These are phyloP conservation scores for Pilasporangium apinafurcum DNA, from an alignment of 352 stramenopile species.

Conservation along the genomic window DNA sequence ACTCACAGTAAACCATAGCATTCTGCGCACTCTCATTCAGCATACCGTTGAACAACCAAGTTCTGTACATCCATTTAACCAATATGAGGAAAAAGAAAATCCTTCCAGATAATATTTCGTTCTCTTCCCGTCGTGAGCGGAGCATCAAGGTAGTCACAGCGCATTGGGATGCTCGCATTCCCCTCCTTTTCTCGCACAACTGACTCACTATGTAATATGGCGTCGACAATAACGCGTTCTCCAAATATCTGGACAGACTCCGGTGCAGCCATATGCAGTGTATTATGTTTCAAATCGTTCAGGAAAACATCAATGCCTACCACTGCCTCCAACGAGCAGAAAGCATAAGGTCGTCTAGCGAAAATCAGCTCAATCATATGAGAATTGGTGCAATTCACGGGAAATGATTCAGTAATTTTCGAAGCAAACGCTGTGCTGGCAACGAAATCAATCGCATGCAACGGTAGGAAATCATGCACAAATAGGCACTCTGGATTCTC, in stretches of 20 bases:
- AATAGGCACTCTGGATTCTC: constrained; percentile 14
- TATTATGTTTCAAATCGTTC: background rate
- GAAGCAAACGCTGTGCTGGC: constrained; percentile 20
- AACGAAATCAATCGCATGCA: constrained; percentile 26
- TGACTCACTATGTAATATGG: background rate
- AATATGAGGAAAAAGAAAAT: too few relatives aligned
- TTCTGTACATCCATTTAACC: too few relatives aligned
- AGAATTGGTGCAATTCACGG: constrained; percentile 10
- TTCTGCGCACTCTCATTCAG: too few relatives aligned
- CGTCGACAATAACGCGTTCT: background rate
- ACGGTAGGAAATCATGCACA: constrained; percentile 24
- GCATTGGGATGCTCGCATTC: background rate
- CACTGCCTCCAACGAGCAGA: constrained; percentile 16
- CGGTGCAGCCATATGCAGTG: background rate
- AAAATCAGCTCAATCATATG: constrained; percentile 32
- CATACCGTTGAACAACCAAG: too few relatives aligned
- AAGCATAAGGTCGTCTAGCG: constrained; percentile 15
- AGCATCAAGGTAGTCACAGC: constrained; percentile 5
- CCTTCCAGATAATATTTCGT: too few relatives aligned
- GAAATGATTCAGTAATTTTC: constrained; percentile 15
- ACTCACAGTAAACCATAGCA: too few relatives aligned
- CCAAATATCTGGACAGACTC: background rate
- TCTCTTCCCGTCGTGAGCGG: background rate
- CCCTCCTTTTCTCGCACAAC: background rate
- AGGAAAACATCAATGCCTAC: too few relatives aligned